Evolutionary conservation across 306 rosid genomes (phyloP).

Genomic region (Alnus rubra): DNA sequence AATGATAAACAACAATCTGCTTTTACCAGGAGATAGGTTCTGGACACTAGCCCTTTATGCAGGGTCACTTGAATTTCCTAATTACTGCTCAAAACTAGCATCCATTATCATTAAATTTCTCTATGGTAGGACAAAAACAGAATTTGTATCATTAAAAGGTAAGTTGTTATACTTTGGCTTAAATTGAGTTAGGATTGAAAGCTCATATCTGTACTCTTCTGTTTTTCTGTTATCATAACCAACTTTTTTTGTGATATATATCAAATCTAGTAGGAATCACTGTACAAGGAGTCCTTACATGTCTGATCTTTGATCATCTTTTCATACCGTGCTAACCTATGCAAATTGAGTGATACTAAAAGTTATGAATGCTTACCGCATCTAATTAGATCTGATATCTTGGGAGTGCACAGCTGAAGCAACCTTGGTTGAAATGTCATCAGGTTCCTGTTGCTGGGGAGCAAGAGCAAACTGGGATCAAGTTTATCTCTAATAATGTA

Average conservation of each 20-base stretch:
- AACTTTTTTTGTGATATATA: not conserved
- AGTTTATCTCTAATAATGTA: constrained; percentile 32
- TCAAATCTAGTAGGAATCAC: not conserved
- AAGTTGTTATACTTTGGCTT: not conserved
- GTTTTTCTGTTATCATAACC: not conserved
- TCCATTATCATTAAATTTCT: not conserved
- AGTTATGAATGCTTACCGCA: constrained; percentile 4
- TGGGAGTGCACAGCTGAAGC: too few relatives aligned
- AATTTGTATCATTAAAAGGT: not conserved
- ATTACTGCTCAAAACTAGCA: not conserved
- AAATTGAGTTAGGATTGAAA: not conserved
- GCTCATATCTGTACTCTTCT: not conserved
- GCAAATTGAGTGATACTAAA: not conserved
- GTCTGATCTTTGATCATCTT: not conserved
- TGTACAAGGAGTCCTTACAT: not conserved
- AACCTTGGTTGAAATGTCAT: constrained; percentile 40
- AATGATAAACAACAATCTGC: not conserved
- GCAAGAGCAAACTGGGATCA: constrained; percentile 40
- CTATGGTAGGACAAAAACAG: not conserved
- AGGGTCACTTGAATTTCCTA: not conserved
- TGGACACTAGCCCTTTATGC: not conserved
- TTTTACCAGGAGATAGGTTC: constrained; percentile 3
- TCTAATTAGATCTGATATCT: constrained; percentile 18
- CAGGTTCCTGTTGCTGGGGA: constrained; percentile 30
- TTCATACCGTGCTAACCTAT: not conserved